Evolutionary conservation across 2,329 filamentous ascomycete species (phyloP), one percentile per base, ranked within the genome.

Genomic region (Metarhizium robertsii): DNA sequence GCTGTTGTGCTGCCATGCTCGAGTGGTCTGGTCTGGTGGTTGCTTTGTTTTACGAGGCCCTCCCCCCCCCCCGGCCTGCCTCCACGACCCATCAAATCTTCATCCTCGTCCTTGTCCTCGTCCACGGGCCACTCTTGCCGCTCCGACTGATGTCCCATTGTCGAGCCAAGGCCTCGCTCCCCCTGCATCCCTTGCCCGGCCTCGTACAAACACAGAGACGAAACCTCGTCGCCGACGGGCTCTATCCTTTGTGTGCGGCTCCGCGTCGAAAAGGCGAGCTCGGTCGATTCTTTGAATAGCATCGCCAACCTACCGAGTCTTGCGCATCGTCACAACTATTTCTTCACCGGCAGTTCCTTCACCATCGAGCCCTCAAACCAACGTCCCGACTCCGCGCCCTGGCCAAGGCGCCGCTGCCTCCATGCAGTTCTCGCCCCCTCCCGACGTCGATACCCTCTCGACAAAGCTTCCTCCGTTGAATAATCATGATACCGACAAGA

Each of bases 401-500:
- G 18, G 45, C 46, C 54, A 46, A 34, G 29, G 43, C 25, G 54
- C 34, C 49, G 20, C 61, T 16, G 61, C 61, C 53, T 51, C 62
- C 53, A 66, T 69, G 58, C 61, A 66, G 16, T 61, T 65, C 42
- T 57, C 61, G 54, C 48, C 57, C 29, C 59, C 57, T 42, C 53
- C 52, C 13, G 58, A 60, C 18, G 61, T 67, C 58, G 63, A 67
- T 59, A 60, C 65, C 40, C 64, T 67, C 50, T 60, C 62, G 50
- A 61, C 61, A 45, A 60, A 64, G n/a, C 58, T 65, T 10, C 63
- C 64, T 10, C 59, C 63, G 2, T 60, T 63, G 42, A 63, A 58
- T 42, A 55, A 50, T 55, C 56, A 66, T 55, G 61, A 65, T 57
- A 65, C 66, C 59, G 64, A 66, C 50, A 61, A 63, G 25, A 68